Conservation (phyloP, 2,329 filamentous ascomycete species). For the Ascochyta rabiei region DNA sequence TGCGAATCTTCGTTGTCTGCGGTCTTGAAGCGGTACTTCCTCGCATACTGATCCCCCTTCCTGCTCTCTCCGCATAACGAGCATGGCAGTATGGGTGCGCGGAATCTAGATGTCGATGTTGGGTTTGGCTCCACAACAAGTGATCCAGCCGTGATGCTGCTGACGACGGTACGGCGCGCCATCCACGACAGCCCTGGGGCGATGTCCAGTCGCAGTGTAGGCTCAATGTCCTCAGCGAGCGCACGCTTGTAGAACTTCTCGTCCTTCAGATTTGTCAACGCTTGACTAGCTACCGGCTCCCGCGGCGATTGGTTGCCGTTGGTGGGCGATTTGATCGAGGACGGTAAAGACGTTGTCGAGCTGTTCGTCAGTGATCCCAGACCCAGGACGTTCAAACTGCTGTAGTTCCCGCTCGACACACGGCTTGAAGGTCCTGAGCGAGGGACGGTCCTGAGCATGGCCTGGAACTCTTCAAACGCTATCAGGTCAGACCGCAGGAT, state of each 20-base stretch:
- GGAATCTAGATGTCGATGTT: slow-evolving; percentile 56
- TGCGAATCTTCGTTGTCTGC: slow-evolving; percentile 86
- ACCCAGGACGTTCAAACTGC: slow-evolving; percentile 65
- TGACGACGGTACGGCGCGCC: slow-evolving; percentile 81
- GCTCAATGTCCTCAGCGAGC: slow-evolving; percentile 89
- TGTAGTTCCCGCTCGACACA: slow-evolving; percentile 73
- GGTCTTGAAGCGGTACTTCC: slow-evolving; percentile 87
- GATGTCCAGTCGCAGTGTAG: slow-evolving; percentile 84
- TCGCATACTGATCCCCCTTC: slow-evolving; percentile 71
- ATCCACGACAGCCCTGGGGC: slow-evolving; percentile 95
- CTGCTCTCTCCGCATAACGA: slow-evolving; percentile 87
- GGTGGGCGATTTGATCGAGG: slow-evolving; percentile 58
- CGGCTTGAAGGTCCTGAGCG: slow-evolving; percentile 67
- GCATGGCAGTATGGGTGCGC: slow-evolving; percentile 70
- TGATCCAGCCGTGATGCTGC: slow-evolving; percentile 80
- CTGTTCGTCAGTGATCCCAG: slow-evolving; percentile 58
- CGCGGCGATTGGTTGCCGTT: slow-evolving; percentile 45
- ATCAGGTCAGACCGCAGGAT: slow-evolving; percentile 81
- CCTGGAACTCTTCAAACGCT: slow-evolving; percentile 84
- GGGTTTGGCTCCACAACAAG: slow-evolving; percentile 82
- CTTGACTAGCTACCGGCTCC: slow-evolving; percentile 31
- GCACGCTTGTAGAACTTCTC: slow-evolving; percentile 93
- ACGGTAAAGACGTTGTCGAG: slow-evolving; percentile 58
- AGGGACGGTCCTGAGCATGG: slow-evolving; percentile 70
- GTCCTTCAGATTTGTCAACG: slow-evolving; percentile 75